Conservation (phyloP, 2,329 filamentous ascomycete species). For the Apiospora malaysiana region DNA sequence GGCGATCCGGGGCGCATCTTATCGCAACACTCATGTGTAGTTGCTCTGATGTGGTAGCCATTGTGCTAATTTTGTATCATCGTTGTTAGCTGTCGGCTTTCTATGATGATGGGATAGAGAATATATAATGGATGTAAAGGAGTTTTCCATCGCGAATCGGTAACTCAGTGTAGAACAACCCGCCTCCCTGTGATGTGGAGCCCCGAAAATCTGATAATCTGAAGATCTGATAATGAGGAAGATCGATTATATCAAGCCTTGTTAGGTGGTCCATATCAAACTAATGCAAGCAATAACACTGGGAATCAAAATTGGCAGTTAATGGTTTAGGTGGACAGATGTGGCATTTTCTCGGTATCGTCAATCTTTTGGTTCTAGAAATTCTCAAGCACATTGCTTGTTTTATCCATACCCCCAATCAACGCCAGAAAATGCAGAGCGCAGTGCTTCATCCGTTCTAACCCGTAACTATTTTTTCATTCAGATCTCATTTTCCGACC, state of each 20-base stretch:
- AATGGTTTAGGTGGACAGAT: not conserved
- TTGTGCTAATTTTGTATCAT: not conserved
- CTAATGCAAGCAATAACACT: not conserved
- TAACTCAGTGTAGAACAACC: not conserved
- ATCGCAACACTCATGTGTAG: not conserved
- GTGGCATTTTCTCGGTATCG: conserved; percentile 21
- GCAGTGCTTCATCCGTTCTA: conserved; percentile 17
- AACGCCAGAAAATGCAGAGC: conserved; percentile 40
- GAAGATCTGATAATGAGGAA: not conserved
- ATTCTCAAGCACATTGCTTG: conserved; percentile 26
- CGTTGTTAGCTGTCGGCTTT: not conserved
- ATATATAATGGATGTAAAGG: not conserved
- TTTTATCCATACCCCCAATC: conserved; percentile 34
- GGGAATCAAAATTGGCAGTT: not conserved
- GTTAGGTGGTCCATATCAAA: too few relatives aligned
- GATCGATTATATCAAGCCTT: too few relatives aligned
- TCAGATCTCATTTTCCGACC: conserved; percentile 26
- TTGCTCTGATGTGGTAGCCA: not conserved
- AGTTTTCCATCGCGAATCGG: not conserved
- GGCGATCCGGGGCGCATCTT: conserved; percentile 35
- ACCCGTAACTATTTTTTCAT: conserved; percentile 24
- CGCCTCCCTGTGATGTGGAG: too few relatives aligned
- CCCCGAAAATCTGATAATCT: too few relatives aligned
- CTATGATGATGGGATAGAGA: not conserved
- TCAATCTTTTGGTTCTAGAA: conserved; percentile 19